Evolutionary conservation across 1,139 yeast species (phyloP).

Genomic region (Kodamaea plutei): DNA sequence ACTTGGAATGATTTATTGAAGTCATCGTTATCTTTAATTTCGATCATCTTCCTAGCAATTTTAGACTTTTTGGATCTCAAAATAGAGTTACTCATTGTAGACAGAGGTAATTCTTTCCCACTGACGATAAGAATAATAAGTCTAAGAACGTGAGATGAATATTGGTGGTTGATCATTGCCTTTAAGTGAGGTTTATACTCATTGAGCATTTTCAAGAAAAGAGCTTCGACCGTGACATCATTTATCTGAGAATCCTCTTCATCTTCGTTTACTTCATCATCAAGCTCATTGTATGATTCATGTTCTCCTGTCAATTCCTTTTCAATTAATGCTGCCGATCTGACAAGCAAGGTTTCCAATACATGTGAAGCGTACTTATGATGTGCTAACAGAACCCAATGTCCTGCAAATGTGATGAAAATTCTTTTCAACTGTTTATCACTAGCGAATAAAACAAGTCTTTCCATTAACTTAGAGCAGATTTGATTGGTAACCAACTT

Average conservation of each 20-base stretch:
- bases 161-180: constrained; percentile 66
- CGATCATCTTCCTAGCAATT: constrained; percentile 90
- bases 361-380: constrained; percentile 96
- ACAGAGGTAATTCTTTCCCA: constrained; percentile 77
- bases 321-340: constrained; percentile 74
- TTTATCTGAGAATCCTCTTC: constrained; percentile 32
- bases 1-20: constrained; percentile 65
- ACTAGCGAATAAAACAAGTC: constrained; percentile 66
- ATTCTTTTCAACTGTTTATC: constrained; percentile 62
- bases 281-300: constrained; percentile 22
- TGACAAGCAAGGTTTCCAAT: constrained; percentile 75
- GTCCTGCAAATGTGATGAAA: constrained; percentile 64
- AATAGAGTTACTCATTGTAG: constrained; percentile 67
- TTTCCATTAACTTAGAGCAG: constrained; percentile 87
- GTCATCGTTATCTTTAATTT: constrained; percentile 72
- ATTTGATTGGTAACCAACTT: constrained; percentile 92
- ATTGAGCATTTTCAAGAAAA: constrained; percentile 59
- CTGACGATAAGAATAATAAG: constrained; percentile 65
- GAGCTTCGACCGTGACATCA: constrained; percentile 54
- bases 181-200: constrained; percentile 61
- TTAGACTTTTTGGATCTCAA: constrained; percentile 83
- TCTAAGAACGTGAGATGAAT: constrained; percentile 86
- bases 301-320: constrained; percentile 48
- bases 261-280: constrained; percentile 19
- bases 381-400: constrained; percentile 69